Percentiles rank a stretch among this genome's conserved stretches.
These are phyloP conservation scores for Colletotrichum orbiculare DNA, from an alignment of 2,329 filamentous ascomycete species.

Conservation along the genomic window DNA sequence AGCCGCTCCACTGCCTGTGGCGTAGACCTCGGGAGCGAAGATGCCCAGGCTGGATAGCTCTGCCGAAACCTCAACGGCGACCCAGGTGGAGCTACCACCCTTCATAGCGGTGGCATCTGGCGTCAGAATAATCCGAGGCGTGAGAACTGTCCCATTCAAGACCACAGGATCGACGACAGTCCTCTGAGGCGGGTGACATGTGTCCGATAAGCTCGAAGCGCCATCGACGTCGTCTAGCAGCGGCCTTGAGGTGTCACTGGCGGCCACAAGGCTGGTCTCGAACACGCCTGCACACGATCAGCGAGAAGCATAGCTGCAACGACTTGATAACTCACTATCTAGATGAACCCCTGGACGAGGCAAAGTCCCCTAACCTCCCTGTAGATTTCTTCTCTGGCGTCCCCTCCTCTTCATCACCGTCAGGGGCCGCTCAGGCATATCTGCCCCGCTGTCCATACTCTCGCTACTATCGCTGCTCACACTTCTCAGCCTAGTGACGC, in stretches of 20 bases:
- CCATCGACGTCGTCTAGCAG: no score
- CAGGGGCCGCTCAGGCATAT: slow-evolving; percentile 43
- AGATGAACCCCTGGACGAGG: no score
- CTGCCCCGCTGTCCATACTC: slow-evolving; percentile 42
- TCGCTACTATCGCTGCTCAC: slow-evolving; percentile 42
- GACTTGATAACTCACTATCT: no score
- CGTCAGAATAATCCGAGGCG: slow-evolving; percentile 56
- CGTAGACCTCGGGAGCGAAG: no score
- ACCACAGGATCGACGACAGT: background rate
- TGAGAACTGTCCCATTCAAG: slow-evolving; percentile 44
- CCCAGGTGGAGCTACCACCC: slow-evolving; percentile 55
- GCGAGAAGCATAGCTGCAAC: no score
- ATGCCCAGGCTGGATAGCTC: slow-evolving; percentile 45
- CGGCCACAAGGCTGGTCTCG: no score
- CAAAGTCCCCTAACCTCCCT: no score
- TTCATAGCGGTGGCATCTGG: slow-evolving; percentile 52
- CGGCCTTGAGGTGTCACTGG: no score
- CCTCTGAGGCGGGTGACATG: background rate
- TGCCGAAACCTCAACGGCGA: slow-evolving; percentile 59
- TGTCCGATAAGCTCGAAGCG: no score
- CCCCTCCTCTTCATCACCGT: slow-evolving; percentile 50
- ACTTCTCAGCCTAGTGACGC: slow-evolving; percentile 36
- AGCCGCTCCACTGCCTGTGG: no score
- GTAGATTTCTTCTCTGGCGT: background rate
- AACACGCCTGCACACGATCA: no score